These are phyloP conservation scores for Hypomyces perniciosus DNA, from an alignment of 2,329 filamentous ascomycete genomes.

Conservation along the genomic window DNA sequence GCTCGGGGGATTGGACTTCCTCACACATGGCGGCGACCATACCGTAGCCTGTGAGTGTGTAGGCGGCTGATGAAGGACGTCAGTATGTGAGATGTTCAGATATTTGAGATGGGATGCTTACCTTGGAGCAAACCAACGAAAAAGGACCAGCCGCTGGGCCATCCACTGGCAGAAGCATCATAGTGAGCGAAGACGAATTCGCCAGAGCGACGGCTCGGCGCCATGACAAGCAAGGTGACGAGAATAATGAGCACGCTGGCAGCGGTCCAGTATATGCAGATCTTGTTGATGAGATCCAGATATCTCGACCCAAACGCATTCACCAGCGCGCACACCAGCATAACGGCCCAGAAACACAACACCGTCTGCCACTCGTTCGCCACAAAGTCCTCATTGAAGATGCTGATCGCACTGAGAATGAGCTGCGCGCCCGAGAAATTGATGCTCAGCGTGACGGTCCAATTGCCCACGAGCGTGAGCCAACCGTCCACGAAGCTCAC, in stretches of 20 bases:
- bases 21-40: constrained; percentile 51
- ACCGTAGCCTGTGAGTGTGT: constrained; percentile 42
- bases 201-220: constrained; percentile 52
- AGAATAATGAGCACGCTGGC: constrained; percentile 63
- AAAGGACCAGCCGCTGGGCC: constrained; percentile 60
- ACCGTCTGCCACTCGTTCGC: constrained; percentile 66
- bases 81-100: background rate
- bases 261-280: constrained; percentile 68
- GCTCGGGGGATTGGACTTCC: constrained; percentile 55
- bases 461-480: constrained; percentile 68
- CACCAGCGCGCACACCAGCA: constrained; percentile 55
- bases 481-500: constrained; percentile 69
- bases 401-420: constrained; percentile 60
- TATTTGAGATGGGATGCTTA: constrained; percentile 14
- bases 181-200: constrained; percentile 64
- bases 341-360: constrained; percentile 65
- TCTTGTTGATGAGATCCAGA: constrained; percentile 62
- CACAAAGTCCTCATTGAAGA: constrained; percentile 56
- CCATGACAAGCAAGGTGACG: constrained; percentile 61
- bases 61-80: constrained; percentile 38
- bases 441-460: constrained; percentile 62
- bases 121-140: constrained; percentile 48
- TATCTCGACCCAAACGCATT: constrained; percentile 57
- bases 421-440: constrained; percentile 67
- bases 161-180: constrained; percentile 61